Percentiles rank a stretch among this genome's conserved stretches.
phyloP scores from a whole-genome alignment of 1,284 basidiomycete species.

The Quambalaria eucalypti region DNA sequence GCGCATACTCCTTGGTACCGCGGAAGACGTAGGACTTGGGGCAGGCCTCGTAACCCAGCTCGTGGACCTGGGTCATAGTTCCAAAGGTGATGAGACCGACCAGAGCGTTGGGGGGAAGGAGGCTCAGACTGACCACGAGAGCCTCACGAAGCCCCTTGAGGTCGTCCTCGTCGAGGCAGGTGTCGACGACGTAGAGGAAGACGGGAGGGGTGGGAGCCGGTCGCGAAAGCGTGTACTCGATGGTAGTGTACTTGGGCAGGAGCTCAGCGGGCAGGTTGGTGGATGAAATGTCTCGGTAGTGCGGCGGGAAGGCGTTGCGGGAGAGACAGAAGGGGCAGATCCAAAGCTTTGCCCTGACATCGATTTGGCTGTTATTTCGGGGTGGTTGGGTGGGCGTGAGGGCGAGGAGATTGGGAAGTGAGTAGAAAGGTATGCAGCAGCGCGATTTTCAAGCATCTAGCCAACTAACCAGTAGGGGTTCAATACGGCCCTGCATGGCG shows the following conservation, averaged over 20 bases:
- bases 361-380: constrained; percentile 88
- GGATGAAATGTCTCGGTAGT: constrained; percentile 97
- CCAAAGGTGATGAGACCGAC: constrained; percentile 93
- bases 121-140: constrained; percentile 79
- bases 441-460: background rate
- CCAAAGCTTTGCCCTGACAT: constrained; percentile 96
- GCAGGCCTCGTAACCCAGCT: constrained; percentile 91
- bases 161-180: constrained; percentile 91
- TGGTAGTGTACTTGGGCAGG: constrained; percentile 94
- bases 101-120: constrained; percentile 85
- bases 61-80: constrained; percentile 94
- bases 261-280: constrained; percentile 93
- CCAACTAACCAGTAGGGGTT: constrained; percentile 76
- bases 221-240: constrained; percentile 91
- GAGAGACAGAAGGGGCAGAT: constrained; percentile 97
- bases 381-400: constrained; percentile 6
- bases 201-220: constrained; percentile 86
- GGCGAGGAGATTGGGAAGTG: background rate
- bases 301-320: constrained; percentile 91
- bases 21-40: constrained; percentile 98
- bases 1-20: constrained; percentile 93
- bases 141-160: constrained; percentile 88
- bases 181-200: constrained; percentile 95
- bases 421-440: background rate
- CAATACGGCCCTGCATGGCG: constrained; percentile 89